Conservation (phyloP, 208 protist species). For the Trypanosoma avium region DNA sequence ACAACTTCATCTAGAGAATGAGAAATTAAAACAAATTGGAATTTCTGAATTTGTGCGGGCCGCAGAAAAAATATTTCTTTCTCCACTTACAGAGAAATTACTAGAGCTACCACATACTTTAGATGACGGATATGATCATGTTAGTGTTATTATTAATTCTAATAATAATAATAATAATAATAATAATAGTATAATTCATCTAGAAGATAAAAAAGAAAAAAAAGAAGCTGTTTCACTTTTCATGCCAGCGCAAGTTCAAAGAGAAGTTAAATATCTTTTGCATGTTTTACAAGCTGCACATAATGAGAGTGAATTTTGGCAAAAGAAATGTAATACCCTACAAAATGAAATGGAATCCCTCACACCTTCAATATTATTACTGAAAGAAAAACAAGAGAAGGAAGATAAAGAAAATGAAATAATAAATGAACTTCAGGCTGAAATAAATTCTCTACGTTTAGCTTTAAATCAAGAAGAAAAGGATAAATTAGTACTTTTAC, state of each 20-base stretch:
- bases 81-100: too few relatives aligned
- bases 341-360: background rate
- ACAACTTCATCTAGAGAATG: background rate
- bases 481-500: background rate
- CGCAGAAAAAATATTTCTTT: background rate
- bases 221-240: background rate
- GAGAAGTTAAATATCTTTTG: conserved; percentile 7
- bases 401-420: background rate
- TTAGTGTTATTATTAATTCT: background rate
- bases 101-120: too few relatives aligned
- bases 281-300: conserved; percentile 3
- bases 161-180: background rate
- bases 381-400: background rate
- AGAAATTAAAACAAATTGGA: background rate
- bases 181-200: background rate
- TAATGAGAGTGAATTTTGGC: background rate
- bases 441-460: background rate
- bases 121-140: conserved; percentile 2
- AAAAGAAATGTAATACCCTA: background rate
- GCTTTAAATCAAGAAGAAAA: background rate
- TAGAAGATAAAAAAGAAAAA: background rate
- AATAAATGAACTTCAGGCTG: too few relatives aligned
- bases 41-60: background rate
- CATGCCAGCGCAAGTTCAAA: background rate
- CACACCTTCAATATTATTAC: background rate